phyloP scores from a whole-genome alignment of 2,329 filamentous ascomycete species.

The Aspergillus phoenicis region DNA sequence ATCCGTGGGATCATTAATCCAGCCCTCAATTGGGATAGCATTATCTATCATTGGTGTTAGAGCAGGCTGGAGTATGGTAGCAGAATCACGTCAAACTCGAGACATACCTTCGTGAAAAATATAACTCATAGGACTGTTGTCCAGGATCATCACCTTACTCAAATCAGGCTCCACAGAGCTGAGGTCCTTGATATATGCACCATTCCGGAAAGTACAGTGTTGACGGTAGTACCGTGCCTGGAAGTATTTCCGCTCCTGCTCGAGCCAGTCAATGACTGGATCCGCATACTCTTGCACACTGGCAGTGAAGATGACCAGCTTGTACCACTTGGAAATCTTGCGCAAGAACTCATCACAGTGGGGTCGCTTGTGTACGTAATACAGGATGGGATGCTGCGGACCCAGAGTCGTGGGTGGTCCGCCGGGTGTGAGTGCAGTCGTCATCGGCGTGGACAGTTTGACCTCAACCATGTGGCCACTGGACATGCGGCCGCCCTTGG shows the following conservation, averaged over 20 bases:
- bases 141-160: slow-evolving; percentile 97
- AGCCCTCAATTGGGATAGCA: slow-evolving; percentile 97
- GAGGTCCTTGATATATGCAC: slow-evolving; percentile 97
- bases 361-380: slow-evolving; percentile 97
- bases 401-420: slow-evolving; percentile 69
- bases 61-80: neutral
- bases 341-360: slow-evolving; percentile 96
- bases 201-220: slow-evolving; percentile 93
- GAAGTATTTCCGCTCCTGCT: slow-evolving; percentile 96
- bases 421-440: slow-evolving; percentile 39
- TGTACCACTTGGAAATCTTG: slow-evolving; percentile 97
- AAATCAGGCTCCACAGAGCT: slow-evolving; percentile 94
- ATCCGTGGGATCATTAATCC: slow-evolving; percentile 98
- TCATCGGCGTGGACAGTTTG: slow-evolving; percentile 60
- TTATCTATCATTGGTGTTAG: slow-evolving; percentile 68
- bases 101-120: slow-evolving; percentile 92
- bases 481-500: slow-evolving; percentile 92
- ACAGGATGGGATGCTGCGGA: slow-evolving; percentile 92
- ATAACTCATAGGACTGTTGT: slow-evolving; percentile 97
- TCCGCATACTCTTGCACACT: slow-evolving; percentile 98
- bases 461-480: slow-evolving; percentile 99
- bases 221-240: slow-evolving; percentile 91
- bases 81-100: neutral
- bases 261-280: slow-evolving; percentile 97
- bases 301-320: slow-evolving; percentile 92